A percentile compares a stretch with the other conserved stretches of the same genome.
phyloP scores from a whole-genome alignment of 2,329 filamentous ascomycete species.

The Leptoxyphium fumago region DNA sequence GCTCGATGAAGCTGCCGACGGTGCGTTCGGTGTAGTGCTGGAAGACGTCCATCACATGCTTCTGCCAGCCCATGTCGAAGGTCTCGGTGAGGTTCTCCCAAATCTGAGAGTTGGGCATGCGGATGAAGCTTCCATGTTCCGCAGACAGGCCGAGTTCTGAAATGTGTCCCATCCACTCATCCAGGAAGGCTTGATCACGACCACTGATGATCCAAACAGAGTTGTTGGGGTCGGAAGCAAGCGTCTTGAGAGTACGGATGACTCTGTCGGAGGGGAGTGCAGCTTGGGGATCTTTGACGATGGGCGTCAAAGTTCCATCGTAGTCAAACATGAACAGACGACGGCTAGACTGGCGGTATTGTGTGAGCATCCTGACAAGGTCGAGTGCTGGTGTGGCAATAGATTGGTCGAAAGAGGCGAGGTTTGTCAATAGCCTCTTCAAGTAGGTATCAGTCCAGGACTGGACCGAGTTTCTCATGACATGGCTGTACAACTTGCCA shows the following conservation, averaged over 20 bases:
- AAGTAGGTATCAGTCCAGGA: conserved; percentile 72
- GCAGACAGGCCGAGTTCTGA: conserved; percentile 80
- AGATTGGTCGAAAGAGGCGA: conserved; percentile 60
- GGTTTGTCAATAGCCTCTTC: conserved; percentile 62
- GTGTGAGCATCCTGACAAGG: conserved; percentile 51
- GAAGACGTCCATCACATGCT: conserved; percentile 70
- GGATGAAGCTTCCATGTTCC: conserved; percentile 93
- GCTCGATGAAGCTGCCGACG: conserved; percentile 85
- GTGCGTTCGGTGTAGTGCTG: conserved; percentile 78
- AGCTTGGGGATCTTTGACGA: conserved; percentile 79
- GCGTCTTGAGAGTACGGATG: conserved; percentile 60
- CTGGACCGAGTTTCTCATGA: conserved; percentile 73
- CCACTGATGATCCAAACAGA: conserved; percentile 98
- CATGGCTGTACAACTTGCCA: conserved; percentile 62
- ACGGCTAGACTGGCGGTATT: conserved; percentile 61
- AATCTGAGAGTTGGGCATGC: conserved; percentile 55
- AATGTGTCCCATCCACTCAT: conserved; percentile 87
- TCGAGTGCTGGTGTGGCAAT: conserved; percentile 73
- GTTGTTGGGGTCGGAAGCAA: conserved; percentile 70
- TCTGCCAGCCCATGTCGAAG: conserved; percentile 85
- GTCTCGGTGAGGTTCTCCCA: conserved; percentile 85
- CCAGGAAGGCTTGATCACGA: conserved; percentile 79
- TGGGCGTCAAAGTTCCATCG: conserved; percentile 88
- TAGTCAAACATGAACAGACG: conserved; percentile 98
- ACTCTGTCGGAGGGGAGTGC: conserved; percentile 78